phyloP scores from a whole-genome alignment of 2,329 filamentous ascomycete species.

The Venturia asperata region DNA sequence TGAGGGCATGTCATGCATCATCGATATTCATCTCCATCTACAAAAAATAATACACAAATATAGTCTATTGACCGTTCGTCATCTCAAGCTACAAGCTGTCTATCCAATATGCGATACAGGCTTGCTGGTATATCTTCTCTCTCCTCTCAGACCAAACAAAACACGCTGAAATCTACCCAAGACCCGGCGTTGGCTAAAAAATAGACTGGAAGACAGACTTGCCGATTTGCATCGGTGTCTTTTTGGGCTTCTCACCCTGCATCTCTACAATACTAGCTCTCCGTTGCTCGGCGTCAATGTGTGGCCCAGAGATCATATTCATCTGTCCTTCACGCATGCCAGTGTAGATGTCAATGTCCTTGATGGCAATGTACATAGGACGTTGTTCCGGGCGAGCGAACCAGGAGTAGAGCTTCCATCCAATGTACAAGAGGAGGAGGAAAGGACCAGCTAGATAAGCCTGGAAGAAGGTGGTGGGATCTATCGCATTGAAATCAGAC shows the following conservation, averaged over 20 bases:
- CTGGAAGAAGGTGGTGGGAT: conserved; percentile 18
- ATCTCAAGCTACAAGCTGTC: background rate
- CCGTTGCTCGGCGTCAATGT: conserved; percentile 26
- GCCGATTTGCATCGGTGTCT: conserved; percentile 15
- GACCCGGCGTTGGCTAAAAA: conserved; percentile 12
- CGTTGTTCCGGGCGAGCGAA: conserved; percentile 27
- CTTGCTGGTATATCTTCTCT: background rate
- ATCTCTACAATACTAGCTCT: conserved; percentile 30
- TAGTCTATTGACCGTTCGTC: background rate
- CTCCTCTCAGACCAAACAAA: background rate
- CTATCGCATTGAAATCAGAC: background rate
- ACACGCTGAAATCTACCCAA: background rate
- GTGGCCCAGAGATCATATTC: conserved; percentile 25
- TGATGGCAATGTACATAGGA: conserved; percentile 27
- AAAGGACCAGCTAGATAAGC: conserved; percentile 18
- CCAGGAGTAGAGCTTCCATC: conserved; percentile 21
- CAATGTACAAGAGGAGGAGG: conserved; percentile 18
- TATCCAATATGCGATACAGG: background rate
- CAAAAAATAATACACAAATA: background rate
- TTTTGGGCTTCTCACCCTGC: conserved; percentile 27
- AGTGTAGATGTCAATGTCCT: conserved; percentile 33
- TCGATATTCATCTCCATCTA: background rate
- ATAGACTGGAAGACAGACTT: conserved; percentile 14
- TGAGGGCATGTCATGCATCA: background rate
- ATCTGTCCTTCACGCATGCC: conserved; percentile 29